Evolutionary conservation across 768 basidiomycete genomes (phyloP).

Genomic region (Tricholoma flavovirens): DNA sequence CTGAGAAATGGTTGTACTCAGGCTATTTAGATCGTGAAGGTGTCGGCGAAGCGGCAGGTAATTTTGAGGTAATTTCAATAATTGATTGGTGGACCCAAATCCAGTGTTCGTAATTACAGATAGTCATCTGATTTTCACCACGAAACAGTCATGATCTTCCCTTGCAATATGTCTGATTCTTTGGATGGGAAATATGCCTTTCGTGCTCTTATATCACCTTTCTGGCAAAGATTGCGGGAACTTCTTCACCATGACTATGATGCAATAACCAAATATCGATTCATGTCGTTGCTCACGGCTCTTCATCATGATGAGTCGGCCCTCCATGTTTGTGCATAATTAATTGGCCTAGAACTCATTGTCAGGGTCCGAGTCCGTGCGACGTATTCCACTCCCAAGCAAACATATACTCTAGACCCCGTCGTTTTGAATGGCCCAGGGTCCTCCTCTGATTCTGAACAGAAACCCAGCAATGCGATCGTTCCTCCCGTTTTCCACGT

Average conservation of each 20-base stretch:
- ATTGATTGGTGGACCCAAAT: neutral
- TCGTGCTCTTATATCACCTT: neutral
- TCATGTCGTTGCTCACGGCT: neutral
- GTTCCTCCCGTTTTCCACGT: neutral
- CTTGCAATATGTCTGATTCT: neutral
- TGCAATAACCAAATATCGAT: neutral
- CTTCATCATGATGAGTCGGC: neutral
- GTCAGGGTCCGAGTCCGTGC: neutral
- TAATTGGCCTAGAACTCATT: neutral
- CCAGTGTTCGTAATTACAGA: neutral
- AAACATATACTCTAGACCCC: neutral
- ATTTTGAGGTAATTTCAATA: neutral
- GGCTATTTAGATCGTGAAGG: neutral
- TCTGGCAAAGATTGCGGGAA: neutral
- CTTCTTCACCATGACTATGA: neutral
- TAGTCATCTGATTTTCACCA: conserved; percentile 1
- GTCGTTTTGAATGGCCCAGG: neutral
- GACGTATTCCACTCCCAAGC: neutral
- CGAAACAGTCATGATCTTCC: neutral
- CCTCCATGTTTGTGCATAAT: neutral
- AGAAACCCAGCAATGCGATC: neutral
- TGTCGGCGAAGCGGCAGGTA: neutral
- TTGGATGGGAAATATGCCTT: neutral
- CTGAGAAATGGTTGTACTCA: neutral
- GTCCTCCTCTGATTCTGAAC: neutral